These are phyloP conservation scores for Domatiomyces globalis DNA, from an alignment of 2,329 filamentous ascomycete genomes.

Conservation along the genomic window DNA sequence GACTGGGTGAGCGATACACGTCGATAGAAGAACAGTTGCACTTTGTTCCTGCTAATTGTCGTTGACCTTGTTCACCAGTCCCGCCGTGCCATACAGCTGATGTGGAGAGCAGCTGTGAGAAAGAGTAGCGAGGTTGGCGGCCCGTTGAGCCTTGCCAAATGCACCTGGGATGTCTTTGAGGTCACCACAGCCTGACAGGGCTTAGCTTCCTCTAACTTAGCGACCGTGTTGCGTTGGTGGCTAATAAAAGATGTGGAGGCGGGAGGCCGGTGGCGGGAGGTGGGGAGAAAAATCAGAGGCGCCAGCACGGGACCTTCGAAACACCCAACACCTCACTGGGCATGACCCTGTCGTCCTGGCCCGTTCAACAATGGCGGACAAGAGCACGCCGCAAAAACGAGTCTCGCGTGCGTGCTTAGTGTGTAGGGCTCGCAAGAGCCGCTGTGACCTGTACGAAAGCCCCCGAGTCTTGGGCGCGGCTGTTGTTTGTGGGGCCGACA, in stretches of 20 bases:
- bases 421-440: slow-evolving; percentile 37
- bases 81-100: too few relatives aligned
- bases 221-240: neutral
- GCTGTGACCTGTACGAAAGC: slow-evolving; percentile 36
- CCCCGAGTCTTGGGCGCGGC: neutral
- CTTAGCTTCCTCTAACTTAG: neutral
- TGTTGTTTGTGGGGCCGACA: slow-evolving; percentile 7
- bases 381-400: slow-evolving; percentile 26
- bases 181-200: neutral
- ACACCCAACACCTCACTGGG: neutral
- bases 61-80: too few relatives aligned
- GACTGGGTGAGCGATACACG: too few relatives aligned
- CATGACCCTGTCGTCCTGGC: neutral
- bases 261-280: too few relatives aligned
- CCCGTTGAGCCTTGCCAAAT: too few relatives aligned
- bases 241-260: neutral
- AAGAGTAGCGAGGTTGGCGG: too few relatives aligned
- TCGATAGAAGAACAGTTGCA: too few relatives aligned
- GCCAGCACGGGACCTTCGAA: neutral
- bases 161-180: neutral
- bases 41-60: too few relatives aligned
- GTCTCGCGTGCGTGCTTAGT: slow-evolving; percentile 36
- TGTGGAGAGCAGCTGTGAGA: too few relatives aligned
- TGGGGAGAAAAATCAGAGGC: neutral
- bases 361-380: slow-evolving; percentile 9